These are phyloP conservation scores for Rhynchospora pubera DNA, from an alignment of 176 grass and related monocot species.

Conservation along the genomic window DNA sequence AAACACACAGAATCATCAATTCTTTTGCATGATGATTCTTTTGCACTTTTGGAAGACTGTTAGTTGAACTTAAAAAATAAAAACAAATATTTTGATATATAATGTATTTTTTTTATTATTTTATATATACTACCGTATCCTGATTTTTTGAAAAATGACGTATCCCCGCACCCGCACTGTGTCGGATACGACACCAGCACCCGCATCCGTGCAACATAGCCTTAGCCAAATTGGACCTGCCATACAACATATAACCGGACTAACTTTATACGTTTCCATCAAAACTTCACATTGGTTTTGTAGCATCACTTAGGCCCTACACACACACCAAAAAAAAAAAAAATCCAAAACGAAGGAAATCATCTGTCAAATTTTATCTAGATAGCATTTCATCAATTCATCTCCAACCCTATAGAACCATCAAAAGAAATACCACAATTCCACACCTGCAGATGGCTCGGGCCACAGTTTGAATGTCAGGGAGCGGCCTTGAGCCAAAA, in stretches of 20 bases:
- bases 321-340: not conserved
- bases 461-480: conserved; percentile 22
- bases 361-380: not conserved
- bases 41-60: too few species aligned
- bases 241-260: conserved; percentile 54
- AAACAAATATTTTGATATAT: too few species aligned
- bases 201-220: too few species aligned
- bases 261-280: conserved; percentile 50
- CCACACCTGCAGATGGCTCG: not conserved
- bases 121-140: too few species aligned
- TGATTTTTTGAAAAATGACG: too few species aligned
- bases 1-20: too few species aligned
- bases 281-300: conserved; percentile 58
- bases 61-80: too few species aligned
- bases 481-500: conserved; percentile 14
- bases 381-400: not conserved
- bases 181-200: too few species aligned
- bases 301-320: conserved; percentile 57
- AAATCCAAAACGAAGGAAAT: not conserved
- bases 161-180: too few species aligned
- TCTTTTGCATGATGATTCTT: too few species aligned
- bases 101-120: too few species aligned
- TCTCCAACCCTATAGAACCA: not conserved
- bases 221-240: conserved; percentile 47
- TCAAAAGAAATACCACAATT: not conserved